These are phyloP conservation scores for Prunella vulgaris DNA, from an alignment of 257 asterid species.

Conservation along the genomic window DNA sequence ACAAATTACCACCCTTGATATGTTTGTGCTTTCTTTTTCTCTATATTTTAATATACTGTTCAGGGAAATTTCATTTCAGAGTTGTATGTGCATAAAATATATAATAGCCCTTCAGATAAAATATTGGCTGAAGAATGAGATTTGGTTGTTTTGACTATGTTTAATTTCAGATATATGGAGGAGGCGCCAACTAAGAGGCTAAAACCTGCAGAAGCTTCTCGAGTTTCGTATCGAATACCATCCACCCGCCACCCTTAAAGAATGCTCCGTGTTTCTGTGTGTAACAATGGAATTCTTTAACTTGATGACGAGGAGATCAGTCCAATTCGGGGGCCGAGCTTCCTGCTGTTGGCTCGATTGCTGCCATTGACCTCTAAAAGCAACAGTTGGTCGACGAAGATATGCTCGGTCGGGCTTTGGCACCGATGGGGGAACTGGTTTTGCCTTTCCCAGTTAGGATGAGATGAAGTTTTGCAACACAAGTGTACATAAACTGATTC, in stretches of 20 bases:
- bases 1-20: background rate
- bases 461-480: too few species aligned
- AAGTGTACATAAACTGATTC: too few species aligned
- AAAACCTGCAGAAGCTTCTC: conserved; percentile 50
- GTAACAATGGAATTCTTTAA: conserved; percentile 19
- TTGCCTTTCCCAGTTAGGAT: too few species aligned
- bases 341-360: background rate
- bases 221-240: conserved; percentile 51
- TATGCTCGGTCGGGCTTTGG: too few species aligned
- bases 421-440: too few species aligned
- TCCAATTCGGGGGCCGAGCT: too few species aligned
- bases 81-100: too few species aligned
- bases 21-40: too few species aligned
- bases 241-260: conserved; percentile 43
- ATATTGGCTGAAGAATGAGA: background rate
- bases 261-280: conserved; percentile 43
- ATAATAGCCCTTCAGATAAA: background rate
- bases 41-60: too few species aligned
- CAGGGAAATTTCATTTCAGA: too few species aligned
- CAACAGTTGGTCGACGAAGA: background rate
- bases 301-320: background rate
- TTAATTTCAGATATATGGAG: conserved; percentile 45
- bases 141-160: background rate
- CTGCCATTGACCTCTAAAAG: background rate
- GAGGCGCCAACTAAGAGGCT: conserved; percentile 59